Base-by-base conservation (phyloP, 305 asterid genomes). In the Rubia balearica region DNA sequence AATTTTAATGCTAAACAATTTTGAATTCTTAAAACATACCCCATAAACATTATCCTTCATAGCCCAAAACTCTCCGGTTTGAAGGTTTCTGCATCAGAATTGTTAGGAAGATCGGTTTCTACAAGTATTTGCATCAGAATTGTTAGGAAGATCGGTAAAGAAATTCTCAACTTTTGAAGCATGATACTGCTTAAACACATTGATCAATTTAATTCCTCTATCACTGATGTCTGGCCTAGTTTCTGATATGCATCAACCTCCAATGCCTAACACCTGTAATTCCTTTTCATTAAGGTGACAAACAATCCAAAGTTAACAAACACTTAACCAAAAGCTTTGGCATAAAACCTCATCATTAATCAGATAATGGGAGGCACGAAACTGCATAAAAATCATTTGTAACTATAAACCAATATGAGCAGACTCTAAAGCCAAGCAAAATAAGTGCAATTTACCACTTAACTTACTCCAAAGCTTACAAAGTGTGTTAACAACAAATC, bases 121-220 rank as follows among this genome's bases (percentile, higher is more conserved):
- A 24, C 0, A 24, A 24, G 27, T 24, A 24, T 24, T 24, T 86
- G 60, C 71, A 64, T 86, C 88, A 59, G 82, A 59, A 68, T 79
- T 61, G 73, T 81, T 86, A 30, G 36, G 36, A 30, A 30, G 36
- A 30, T 73, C 81, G 71, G 74, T 80, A 57, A 79, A 83, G 69
- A 83, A 76, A 75, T 75, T 81, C 78, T 86, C 91, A 13, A 83
- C 74, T 74, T 82, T 89, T n/a, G 74, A 48, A 2, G 85, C 77
- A 51, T 91, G 87, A 79, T 88, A 95, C 73, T 84, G 91, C 70
- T 95, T 95, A 87, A 95, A 90, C 85, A 90, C 96, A 49, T 84
- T 87, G 80, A 89, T 94, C 84, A 90, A 75, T 76, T 87, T 95
- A 69, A 85, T 83, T 76, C 83, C 98, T 76, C 99, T 81, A 72